These are phyloP conservation scores for Paraphoma chrysanthemicola DNA, from an alignment of 2,329 filamentous ascomycete species.

Conservation along the genomic window DNA sequence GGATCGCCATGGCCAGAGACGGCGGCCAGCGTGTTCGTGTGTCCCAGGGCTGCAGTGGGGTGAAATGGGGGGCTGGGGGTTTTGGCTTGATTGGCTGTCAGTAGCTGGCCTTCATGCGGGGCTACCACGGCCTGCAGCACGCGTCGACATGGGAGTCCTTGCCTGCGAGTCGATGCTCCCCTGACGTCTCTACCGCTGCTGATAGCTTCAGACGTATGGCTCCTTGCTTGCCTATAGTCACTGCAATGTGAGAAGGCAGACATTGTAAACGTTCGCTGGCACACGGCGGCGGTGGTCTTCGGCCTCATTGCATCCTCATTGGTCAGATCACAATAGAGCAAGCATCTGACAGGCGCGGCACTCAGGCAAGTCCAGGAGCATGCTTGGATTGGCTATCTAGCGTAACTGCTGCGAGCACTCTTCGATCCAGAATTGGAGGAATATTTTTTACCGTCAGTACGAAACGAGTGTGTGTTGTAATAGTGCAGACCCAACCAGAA, in stretches of 20 bases:
- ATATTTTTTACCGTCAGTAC: too few species aligned
- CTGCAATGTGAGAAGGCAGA: background rate
- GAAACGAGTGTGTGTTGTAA: background rate
- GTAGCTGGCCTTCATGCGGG: conserved; percentile 20
- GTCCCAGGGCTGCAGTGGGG: conserved; percentile 30
- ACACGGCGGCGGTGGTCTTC: background rate
- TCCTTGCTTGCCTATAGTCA: background rate
- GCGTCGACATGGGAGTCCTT: conserved; percentile 10
- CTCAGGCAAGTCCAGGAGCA: background rate
- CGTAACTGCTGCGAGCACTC: too few species aligned
- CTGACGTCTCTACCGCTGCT: background rate
- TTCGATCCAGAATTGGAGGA: too few species aligned
- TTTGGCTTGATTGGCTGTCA: conserved; percentile 28
- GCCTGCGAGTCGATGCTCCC: conserved; percentile 5
- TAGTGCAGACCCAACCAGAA: background rate
- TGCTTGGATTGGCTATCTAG: background rate
- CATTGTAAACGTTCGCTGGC: too few species aligned
- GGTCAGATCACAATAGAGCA: background rate
- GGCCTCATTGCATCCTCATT: conserved; percentile 14
- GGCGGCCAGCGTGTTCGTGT: conserved; percentile 31
- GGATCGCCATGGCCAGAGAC: conserved; percentile 17
- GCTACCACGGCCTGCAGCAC: conserved; percentile 13
- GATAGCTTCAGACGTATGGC: background rate
- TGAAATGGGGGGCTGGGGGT: conserved; percentile 42
- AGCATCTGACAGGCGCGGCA: too few species aligned